Conservation (phyloP, 31 red algal species). For the Endocladia muricata region DNA sequence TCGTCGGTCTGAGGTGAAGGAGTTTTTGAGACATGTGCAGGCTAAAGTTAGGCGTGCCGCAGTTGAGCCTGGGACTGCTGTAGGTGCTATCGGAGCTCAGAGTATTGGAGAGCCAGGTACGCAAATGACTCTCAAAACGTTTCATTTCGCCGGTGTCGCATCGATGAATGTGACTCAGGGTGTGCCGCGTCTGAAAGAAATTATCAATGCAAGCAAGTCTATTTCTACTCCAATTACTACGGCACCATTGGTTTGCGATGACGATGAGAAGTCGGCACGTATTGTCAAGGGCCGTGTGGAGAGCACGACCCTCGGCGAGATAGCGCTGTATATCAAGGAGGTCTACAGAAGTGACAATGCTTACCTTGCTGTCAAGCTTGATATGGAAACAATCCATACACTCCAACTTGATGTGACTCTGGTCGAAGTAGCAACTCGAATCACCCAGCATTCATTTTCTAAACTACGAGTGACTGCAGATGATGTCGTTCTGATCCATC, state of each 20-base stretch:
- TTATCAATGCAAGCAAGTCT: constrained; percentile 90
- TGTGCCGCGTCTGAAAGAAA: constrained; percentile 98
- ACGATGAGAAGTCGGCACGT: constrained; percentile 63
- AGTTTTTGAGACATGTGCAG: constrained; percentile 55
- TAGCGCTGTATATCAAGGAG: constrained; percentile 82
- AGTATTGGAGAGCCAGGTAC: constrained; percentile 97
- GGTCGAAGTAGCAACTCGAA: constrained; percentile 25
- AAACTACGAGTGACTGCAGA: constrained; percentile 51
- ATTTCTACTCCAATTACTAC: constrained; percentile 92
- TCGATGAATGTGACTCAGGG: constrained; percentile 98
- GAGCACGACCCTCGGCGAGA: constrained; percentile 72
- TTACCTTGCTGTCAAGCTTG: constrained; percentile 82
- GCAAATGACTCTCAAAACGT: constrained; percentile 99
- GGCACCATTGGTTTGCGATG: constrained; percentile 60
- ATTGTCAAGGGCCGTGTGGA: constrained; percentile 91
- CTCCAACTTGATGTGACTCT: constrained; percentile 81
- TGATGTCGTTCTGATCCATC: constrained; percentile 35
- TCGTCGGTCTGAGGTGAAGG: constrained; percentile 39
- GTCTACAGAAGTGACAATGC: constrained; percentile 71
- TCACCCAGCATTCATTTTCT: constrained; percentile 52
- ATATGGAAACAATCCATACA: constrained; percentile 62
- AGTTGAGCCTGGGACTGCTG: constrained; percentile 93
- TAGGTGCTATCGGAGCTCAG: constrained; percentile 94
- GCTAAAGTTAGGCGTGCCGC: constrained; percentile 54
- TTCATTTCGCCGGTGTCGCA: constrained; percentile 99